A percentile compares a stretch with the other conserved stretches of the same genome.
phyloP scores from a whole-genome alignment of 768 basidiomycete genomes.

The Phlegmacium glaucopus region DNA sequence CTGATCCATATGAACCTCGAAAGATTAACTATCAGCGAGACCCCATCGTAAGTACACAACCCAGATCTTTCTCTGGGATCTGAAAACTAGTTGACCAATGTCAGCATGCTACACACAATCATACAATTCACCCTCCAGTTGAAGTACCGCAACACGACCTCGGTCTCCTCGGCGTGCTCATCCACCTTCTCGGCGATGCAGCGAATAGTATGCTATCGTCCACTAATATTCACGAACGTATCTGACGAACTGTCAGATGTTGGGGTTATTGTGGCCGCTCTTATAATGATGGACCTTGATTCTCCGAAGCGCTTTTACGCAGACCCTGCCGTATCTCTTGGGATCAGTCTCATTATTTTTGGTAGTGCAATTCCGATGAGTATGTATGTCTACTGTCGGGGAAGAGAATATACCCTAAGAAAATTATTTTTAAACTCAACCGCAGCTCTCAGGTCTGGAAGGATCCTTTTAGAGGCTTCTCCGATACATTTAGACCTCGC shows the following conservation, averaged over 20 bases:
- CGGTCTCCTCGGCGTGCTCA: slow-evolving; percentile 44
- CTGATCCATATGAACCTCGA: slow-evolving; percentile 16
- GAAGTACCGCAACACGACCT: slow-evolving; percentile 35
- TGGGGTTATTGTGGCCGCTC: slow-evolving; percentile 49
- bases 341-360: slow-evolving; percentile 51
- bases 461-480: slow-evolving; percentile 50
- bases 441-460: slow-evolving; percentile 42
- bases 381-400: slow-evolving; percentile 16
- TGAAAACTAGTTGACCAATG: not conserved
- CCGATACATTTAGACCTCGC: slow-evolving; percentile 48
- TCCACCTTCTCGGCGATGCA: slow-evolving; percentile 52
- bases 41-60: slow-evolving; percentile 25
- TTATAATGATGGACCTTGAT: slow-evolving; percentile 45
- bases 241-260: slow-evolving; percentile 33
- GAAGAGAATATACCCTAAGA: not conserved
- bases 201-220: slow-evolving; percentile 40
- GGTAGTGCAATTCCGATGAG: slow-evolving; percentile 50
- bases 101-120: slow-evolving; percentile 49
- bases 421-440: not conserved
- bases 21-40: slow-evolving; percentile 20
- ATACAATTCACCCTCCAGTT: slow-evolving; percentile 37
- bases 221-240: slow-evolving; percentile 1
- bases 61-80: not conserved
- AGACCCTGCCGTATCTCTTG: slow-evolving; percentile 49
- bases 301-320: slow-evolving; percentile 49